Conservation (phyloP, 1,284 basidiomycete species). For the Cryptococcus sp. region DNA sequence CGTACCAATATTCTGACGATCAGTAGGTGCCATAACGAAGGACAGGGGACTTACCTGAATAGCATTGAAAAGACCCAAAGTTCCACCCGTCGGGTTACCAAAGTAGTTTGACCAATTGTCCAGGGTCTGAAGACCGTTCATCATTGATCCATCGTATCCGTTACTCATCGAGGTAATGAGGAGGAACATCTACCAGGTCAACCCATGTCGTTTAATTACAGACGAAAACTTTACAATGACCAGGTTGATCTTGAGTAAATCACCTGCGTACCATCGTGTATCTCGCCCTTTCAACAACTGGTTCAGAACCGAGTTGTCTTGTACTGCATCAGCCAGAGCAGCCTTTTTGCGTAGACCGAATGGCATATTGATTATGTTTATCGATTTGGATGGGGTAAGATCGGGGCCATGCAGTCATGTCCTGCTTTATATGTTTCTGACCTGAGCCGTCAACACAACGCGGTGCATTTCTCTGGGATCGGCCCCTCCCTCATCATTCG, state of each 20-base stretch:
- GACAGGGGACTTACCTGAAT: constrained; percentile 5
- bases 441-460: too few relatives aligned
- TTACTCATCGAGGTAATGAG: constrained; percentile 32
- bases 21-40: not conserved
- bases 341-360: not conserved
- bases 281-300: constrained; percentile 19
- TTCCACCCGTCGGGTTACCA: constrained; percentile 16
- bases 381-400: too few relatives aligned
- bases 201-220: not conserved
- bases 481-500: too few relatives aligned
- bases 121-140: constrained; percentile 1
- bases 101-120: constrained; percentile 9
- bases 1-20: constrained; percentile 4
- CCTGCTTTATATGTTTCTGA: too few relatives aligned
- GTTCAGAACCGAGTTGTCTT: constrained; percentile 3
- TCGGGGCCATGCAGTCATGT: too few relatives aligned
- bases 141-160: constrained; percentile 13
- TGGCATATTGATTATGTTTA: too few relatives aligned
- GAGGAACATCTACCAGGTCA: constrained; percentile 17
- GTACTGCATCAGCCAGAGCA: not conserved
- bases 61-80: constrained; percentile 27
- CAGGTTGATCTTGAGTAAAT: constrained; percentile 22
- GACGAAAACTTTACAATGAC: constrained; percentile 12
- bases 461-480: too few relatives aligned
- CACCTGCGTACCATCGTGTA: constrained; percentile 28